Base-by-base conservation (phyloP, 2,329 filamentous ascomycete species). In the Fusarium cyanostomum region DNA sequence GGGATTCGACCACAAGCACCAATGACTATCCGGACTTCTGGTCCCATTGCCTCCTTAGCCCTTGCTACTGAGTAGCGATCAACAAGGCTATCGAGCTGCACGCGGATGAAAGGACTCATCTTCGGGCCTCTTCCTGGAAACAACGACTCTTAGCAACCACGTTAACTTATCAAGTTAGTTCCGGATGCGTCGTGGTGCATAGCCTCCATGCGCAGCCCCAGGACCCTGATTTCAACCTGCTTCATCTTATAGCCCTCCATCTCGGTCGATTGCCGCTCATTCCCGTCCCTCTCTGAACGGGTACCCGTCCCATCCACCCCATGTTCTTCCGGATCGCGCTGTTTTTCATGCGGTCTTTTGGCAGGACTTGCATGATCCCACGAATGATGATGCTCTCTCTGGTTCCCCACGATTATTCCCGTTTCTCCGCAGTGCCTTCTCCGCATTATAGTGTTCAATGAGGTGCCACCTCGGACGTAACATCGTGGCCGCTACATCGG, bases 371-470 rank as follows among this genome's bases (percentile, higher is more conserved):
- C 44, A 51, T 62, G 52, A 65, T 65, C 62, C 62, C 62, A 65
- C 62, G 62, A 65, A 65, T 65, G 39, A 59, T 33, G 39, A 35
- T 21, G 37, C 43, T 41, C 34, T 53, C 45, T 51, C 44, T 38
- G 48, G 46, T 66, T 56, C 62, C 62, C 62, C 62, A 66, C 62
- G 62, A 66, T 58, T 49, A 58, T 66, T 59, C 45, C 57, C 46
- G 51, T 46, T 64, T 33, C 30, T 57, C 46, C 46, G 56, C 56
- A 61, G 45, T 27, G 15, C 33, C 27, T 63, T 65, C 62, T 65
- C 62, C 62, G 62, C 62, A 66, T 63, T 59, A 24, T 62, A 28
- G 44, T 28, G 33, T 39, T 41, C 28, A 9, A 21, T 34, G 62
- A 50, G 57, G 44, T 58, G 57, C 52, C 48, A 48, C 45, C 42